Base-by-base conservation (phyloP, 345 rosid species). In the Nephelium lappaceum region DNA sequence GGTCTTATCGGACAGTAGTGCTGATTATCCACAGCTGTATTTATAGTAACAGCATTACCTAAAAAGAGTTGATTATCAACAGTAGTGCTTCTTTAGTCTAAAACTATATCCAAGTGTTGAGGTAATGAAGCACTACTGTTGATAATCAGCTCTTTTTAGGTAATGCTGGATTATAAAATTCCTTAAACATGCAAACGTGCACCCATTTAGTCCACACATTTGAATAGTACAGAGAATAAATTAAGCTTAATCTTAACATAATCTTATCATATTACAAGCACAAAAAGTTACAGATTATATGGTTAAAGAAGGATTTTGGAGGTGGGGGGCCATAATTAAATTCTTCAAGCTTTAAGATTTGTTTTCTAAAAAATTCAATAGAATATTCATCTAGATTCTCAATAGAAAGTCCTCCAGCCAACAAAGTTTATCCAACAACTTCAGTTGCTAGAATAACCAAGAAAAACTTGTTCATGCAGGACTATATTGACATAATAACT, bases 121-220 rank as follows among this genome's bases (percentile, higher is more conserved):
- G 62, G 25, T 78, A 71, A 71, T 78, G 64, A 71, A 71, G 60
- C 75, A 70, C 76, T 78, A 47, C 24, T 5, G 69, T 77, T 42
- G 8, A 70, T 61, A 70, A 12, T 70, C 71, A 68, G 18, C 41
- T 69, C 36, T 19, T 69, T 77, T 51, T 62, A 9, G 80, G 70
- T 78, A 47, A 60, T 69, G 39, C 16, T 71, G 23, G 51, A 15
- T 64, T 75, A 64, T 19, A 75, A 47, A 64, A 75, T 19, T 49
- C 49, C 14, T 43, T 71, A 62, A 62, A 3, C 36, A 62, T 45
- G 79, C 51, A 39, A 36, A 80, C 60, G 82, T 69, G 72, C 47
- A 24, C 47, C 6, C 51, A 72, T 66, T 23, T 70, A 38, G 16
- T 66, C 67, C 77, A 60, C 57, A 36, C 8, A 70, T 10, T 15